Evolutionary conservation across 2,329 filamentous ascomycete genomes (phyloP).

Genomic region (Nigrospora sphaerica): DNA sequence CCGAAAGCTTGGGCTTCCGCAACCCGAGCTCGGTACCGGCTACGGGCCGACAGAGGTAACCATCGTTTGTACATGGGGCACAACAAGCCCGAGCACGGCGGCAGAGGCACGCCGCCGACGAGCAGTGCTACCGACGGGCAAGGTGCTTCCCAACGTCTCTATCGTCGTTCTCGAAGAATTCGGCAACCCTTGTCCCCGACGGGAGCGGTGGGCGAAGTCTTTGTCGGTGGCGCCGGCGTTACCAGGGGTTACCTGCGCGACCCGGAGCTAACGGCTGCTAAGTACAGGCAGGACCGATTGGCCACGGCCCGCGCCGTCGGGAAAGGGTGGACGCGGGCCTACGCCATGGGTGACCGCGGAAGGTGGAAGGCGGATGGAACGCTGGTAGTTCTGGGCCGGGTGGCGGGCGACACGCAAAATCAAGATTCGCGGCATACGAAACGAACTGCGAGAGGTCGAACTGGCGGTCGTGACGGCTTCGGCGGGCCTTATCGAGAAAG

Average conservation of each 20-base stretch:
- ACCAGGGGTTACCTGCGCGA: constrained; percentile 25
- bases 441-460: constrained; percentile 29
- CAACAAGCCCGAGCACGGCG: neutral
- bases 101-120: constrained; percentile 1
- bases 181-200: constrained; percentile 24
- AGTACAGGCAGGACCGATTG: constrained; percentile 1
- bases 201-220: constrained; percentile 35
- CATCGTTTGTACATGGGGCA: constrained; percentile 2
- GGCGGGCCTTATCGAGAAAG: constrained; percentile 3
- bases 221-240: constrained; percentile 29
- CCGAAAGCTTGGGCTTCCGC: too few species aligned
- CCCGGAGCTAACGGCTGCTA: constrained; percentile 4
- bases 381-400: constrained; percentile 29
- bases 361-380: constrained; percentile 26
- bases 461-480: constrained; percentile 3
- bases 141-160: constrained; percentile 5
- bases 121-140: too few species aligned
- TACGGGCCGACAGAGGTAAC: constrained; percentile 10
- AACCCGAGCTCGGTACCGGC: constrained; percentile 8
- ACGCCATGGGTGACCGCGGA: constrained; percentile 31
- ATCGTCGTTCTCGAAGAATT: constrained; percentile 32
- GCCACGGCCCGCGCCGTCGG: neutral
- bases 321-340: constrained; percentile 6
- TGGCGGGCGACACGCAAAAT: constrained; percentile 29
- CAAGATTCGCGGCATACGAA: constrained; percentile 19